These are phyloP conservation scores for Gautieria morchelliformis DNA, from an alignment of 768 basidiomycete genomes.

Conservation along the genomic window DNA sequence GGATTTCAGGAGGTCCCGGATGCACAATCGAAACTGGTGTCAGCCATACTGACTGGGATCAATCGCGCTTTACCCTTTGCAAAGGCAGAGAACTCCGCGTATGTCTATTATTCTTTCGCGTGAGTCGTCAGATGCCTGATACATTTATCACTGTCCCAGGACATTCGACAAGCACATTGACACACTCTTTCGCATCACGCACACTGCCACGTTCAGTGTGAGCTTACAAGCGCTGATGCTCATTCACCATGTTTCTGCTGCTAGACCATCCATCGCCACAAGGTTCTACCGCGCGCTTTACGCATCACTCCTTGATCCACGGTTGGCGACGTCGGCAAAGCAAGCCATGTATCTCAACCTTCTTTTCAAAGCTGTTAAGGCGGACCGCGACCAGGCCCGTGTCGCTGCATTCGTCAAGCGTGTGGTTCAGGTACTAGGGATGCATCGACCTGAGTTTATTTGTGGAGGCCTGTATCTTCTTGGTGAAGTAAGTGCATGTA, in stretches of 20 bases:
- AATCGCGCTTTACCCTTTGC: slow-evolving; percentile 94
- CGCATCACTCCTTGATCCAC: slow-evolving; percentile 74
- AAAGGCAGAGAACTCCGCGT: slow-evolving; percentile 67
- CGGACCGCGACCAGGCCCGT: slow-evolving; percentile 46
- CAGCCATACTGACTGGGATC: slow-evolving; percentile 87
- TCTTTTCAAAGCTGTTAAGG: slow-evolving; percentile 82
- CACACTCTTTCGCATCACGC: slow-evolving; percentile 90
- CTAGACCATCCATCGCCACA: slow-evolving; percentile 41
- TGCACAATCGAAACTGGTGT: slow-evolving; percentile 69
- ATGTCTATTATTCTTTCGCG: slow-evolving; percentile 14
- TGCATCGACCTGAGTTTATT: slow-evolving; percentile 76
- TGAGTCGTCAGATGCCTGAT: not conserved
- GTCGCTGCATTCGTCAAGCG: slow-evolving; percentile 75
- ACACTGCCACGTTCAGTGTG: slow-evolving; percentile 94
- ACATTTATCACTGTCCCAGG: slow-evolving; percentile 26
- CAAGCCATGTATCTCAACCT: slow-evolving; percentile 97
- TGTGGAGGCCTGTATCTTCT: slow-evolving; percentile 83
- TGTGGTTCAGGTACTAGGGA: slow-evolving; percentile 72
- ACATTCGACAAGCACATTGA: slow-evolving; percentile 74
- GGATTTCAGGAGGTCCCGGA: slow-evolving; percentile 73
- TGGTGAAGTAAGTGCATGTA: slow-evolving; percentile 56
- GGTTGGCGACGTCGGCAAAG: slow-evolving; percentile 65
- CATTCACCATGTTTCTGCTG: slow-evolving; percentile 58
- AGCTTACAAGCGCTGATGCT: slow-evolving; percentile 86
- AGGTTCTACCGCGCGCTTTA: slow-evolving; percentile 82